Evolutionary conservation across 192 early-diverging fungal species (phyloP).

Genomic region (Rhizoclosmatium sp.): DNA sequence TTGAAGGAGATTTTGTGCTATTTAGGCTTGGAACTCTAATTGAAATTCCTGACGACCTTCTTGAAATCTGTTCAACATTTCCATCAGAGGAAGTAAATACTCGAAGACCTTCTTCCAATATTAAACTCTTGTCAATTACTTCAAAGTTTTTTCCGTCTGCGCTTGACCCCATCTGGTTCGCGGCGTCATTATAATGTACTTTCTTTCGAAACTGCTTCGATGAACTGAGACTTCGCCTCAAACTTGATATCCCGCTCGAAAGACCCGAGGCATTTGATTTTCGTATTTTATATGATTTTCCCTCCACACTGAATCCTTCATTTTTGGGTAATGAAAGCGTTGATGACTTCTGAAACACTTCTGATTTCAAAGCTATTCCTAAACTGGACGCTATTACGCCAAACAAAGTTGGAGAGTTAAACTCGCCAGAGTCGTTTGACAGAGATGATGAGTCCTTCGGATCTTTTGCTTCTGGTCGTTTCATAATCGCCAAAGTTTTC

Average conservation of each 20-base stretch:
- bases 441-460: not conserved
- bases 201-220: slow-evolving; percentile 1
- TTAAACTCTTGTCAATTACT: not conserved
- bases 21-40: slow-evolving; percentile 12
- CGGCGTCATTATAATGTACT: slow-evolving; percentile 6
- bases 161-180: not conserved
- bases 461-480: not conserved
- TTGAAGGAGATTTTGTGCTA: not conserved
- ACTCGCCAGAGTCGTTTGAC: not conserved
- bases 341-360: not conserved
- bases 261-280: not conserved
- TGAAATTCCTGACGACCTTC: slow-evolving; percentile 15
- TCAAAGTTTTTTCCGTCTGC: not conserved
- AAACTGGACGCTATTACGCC: not conserved
- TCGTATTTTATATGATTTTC: not conserved
- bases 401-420: not conserved
- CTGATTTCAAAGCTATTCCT: too few species aligned
- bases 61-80: slow-evolving; percentile 13
- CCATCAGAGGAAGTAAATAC: not conserved
- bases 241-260: not conserved
- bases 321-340: not conserved
- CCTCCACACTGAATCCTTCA: not conserved
- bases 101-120: not conserved
- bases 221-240: slow-evolving; percentile 1
- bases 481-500: not conserved